Evolutionary conservation across 306 rosid species (phyloP).

Genomic region (Trichosanthes truncata): DNA sequence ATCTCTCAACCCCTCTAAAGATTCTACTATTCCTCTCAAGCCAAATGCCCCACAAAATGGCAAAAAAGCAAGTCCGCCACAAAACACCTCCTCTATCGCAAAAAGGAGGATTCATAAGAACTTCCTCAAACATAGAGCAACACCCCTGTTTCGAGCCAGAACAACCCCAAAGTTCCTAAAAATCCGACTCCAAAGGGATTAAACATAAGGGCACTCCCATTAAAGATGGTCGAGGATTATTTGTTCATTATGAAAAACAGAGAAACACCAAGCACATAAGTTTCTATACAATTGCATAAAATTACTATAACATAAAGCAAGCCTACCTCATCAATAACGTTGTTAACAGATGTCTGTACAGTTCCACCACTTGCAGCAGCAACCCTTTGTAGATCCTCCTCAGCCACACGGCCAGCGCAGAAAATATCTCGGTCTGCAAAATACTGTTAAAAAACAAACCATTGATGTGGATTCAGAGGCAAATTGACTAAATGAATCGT

Average conservation of each 20-base stretch:
- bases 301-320: not conserved
- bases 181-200: no score
- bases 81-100: no score
- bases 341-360: conserved; percentile 92
- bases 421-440: conserved; percentile 97
- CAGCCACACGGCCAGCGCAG: conserved; percentile 98
- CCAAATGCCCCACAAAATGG: no score
- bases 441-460: conserved; percentile 51
- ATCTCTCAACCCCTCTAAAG: no score
- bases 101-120: no score
- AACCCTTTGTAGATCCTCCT: conserved; percentile 86
- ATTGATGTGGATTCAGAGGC: not conserved
- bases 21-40: no score
- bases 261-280: not conserved
- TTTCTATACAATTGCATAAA: not conserved
- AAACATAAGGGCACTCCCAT: no score
- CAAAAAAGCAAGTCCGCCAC: no score
- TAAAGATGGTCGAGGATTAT: no score
- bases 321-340: conserved; percentile 76
- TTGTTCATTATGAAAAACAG: not conserved
- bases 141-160: no score
- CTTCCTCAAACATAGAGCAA: no score
- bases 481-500: not conserved
- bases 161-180: no score
- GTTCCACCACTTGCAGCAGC: conserved; percentile 98